Percentiles rank a stretch among this genome's conserved stretches.
These are phyloP conservation scores for Trichoderma sp. DNA, from an alignment of 2,329 filamentous ascomycete genomes.

Conservation along the genomic window DNA sequence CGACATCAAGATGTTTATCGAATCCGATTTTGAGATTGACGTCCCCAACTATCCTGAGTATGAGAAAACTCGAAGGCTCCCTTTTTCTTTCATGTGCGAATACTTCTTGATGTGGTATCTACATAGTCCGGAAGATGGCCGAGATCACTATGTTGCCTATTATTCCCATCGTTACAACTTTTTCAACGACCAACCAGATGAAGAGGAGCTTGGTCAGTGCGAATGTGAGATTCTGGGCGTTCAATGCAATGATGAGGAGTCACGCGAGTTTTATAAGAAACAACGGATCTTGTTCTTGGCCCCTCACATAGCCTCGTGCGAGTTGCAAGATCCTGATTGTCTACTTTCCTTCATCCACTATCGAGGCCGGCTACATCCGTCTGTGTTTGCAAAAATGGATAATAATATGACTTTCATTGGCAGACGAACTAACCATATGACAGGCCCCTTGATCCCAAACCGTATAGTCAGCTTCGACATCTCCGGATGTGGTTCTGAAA, in stretches of 20 bases:
- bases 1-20: background rate
- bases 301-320: conserved; percentile 26
- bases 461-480: conserved; percentile 4
- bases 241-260: background rate
- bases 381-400: conserved; percentile 21
- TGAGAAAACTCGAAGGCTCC: background rate
- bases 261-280: background rate
- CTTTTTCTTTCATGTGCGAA: background rate
- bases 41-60: background rate
- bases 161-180: background rate
- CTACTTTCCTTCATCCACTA: conserved; percentile 27
- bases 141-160: background rate
- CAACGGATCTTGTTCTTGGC: conserved; percentile 22
- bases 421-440: conserved; percentile 21
- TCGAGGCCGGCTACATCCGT: conserved; percentile 22
- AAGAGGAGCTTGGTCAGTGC: background rate
- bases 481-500: background rate
- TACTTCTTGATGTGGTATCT: background rate
- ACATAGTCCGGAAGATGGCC: background rate
- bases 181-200: background rate
- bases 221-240: background rate
- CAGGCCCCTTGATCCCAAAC: conserved; percentile 20
- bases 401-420: conserved; percentile 25
- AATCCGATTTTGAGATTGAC: background rate
- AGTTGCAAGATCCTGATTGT: conserved; percentile 22